Conservation (phyloP, 2,329 filamentous ascomycete species). For the Myriosclerotinia scirpicola region DNA sequence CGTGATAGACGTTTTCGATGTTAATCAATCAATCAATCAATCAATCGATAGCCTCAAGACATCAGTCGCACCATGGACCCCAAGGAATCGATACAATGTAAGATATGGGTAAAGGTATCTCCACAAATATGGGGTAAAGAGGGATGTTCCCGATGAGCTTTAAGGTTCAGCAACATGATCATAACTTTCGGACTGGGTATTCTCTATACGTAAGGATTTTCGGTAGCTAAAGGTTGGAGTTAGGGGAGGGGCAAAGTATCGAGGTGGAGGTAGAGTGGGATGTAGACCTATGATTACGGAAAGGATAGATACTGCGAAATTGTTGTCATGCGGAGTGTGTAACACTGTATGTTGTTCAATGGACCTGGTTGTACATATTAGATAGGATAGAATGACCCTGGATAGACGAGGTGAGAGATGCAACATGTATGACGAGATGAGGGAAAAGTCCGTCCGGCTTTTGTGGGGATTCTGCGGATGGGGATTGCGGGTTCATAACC, state of each 20-base stretch:
- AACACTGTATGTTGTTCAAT: too few species aligned
- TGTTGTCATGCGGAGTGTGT: too few species aligned
- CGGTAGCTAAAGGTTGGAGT: not conserved
- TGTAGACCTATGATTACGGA: too few species aligned
- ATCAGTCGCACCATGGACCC: not conserved
- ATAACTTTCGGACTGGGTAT: not conserved
- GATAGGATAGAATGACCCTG: not conserved
- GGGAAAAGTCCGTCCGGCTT: not conserved
- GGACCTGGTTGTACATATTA: too few species aligned
- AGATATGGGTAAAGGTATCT: not conserved
- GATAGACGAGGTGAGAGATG: not conserved
- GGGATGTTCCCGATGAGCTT: not conserved
- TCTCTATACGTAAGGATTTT: too few species aligned
- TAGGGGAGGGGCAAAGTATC: not conserved
- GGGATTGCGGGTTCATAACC: not conserved
- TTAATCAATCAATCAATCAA: not conserved
- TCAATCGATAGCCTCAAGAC: too few species aligned
- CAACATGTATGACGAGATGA: not conserved
- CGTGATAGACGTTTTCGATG: too few species aligned
- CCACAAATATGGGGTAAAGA: not conserved
- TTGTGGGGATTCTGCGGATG: not conserved
- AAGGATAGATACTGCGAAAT: too few species aligned
- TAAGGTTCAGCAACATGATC: not conserved
- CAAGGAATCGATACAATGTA: too few species aligned
- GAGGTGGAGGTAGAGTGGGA: too few species aligned